Conservation (phyloP, 495 filamentous ascomycete genomes). For the Xylaria acuta region DNA sequence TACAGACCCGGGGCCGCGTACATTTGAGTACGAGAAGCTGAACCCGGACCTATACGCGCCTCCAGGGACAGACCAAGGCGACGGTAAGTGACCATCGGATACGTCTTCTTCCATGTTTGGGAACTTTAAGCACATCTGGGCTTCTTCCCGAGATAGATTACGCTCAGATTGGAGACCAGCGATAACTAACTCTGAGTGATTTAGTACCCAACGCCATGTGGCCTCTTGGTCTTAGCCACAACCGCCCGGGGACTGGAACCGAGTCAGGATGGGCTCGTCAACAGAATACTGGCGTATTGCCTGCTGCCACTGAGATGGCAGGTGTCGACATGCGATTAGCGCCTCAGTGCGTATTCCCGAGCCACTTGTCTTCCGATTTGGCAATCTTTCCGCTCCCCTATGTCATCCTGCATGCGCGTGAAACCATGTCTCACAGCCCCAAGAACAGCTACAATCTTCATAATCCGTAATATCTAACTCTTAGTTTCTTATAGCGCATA, state of each 20-base stretch:
- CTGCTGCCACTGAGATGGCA: constrained; percentile 70
- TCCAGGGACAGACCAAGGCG: constrained; percentile 68
- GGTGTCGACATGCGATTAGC: constrained; percentile 81
- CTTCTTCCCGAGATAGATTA: neutral
- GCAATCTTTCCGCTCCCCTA: neutral
- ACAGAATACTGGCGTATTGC: constrained; percentile 68
- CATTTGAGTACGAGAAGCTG: constrained; percentile 64
- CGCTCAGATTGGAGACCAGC: neutral
- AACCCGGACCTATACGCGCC: constrained; percentile 72
- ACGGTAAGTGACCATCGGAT: constrained; percentile 20
- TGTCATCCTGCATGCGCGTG: neutral
- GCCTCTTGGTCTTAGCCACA: constrained; percentile 73
- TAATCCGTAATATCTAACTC: neutral
- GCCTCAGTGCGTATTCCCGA: constrained; percentile 44
- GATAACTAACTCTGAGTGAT: neutral
- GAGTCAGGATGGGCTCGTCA: constrained; percentile 73
- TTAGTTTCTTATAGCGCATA: constrained; percentile 49
- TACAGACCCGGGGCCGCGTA: constrained; percentile 70
- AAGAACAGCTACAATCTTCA: neutral
- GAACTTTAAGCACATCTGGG: too few relatives aligned
- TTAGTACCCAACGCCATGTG: constrained; percentile 69
- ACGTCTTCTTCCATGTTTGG: neutral
- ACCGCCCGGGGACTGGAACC: constrained; percentile 60
- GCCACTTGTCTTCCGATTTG: too few relatives aligned
- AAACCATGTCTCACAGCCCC: neutral